Conservation (phyloP, 2,329 filamentous ascomycete genomes). For the Arthroderma sp. region DNA sequence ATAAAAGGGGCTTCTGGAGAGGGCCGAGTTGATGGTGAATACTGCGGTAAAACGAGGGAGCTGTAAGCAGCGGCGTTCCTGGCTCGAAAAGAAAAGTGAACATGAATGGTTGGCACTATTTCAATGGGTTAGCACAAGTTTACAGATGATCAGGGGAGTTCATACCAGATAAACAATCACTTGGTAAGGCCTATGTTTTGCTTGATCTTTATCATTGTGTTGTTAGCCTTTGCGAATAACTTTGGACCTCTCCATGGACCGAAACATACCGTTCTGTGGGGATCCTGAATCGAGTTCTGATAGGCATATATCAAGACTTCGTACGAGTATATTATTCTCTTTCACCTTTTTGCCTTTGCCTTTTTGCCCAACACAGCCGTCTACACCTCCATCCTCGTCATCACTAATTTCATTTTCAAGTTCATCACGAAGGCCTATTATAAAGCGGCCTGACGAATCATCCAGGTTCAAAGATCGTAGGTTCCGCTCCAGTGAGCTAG, state of each 20-base stretch:
- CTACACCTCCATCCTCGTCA: slow-evolving; percentile 12
- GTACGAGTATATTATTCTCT: not conserved
- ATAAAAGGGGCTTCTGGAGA: slow-evolving; percentile 33
- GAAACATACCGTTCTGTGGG: too few species aligned
- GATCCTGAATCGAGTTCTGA: too few species aligned
- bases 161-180: slow-evolving; percentile 32
- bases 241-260: too few species aligned
- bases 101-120: slow-evolving; percentile 33
- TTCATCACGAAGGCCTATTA: slow-evolving; percentile 33
- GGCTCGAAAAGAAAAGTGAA: slow-evolving; percentile 38
- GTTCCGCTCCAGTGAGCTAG: slow-evolving; percentile 13
- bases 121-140: not conserved
- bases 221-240: too few species aligned
- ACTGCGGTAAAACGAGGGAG: slow-evolving; percentile 33
- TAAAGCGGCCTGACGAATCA: slow-evolving; percentile 23
- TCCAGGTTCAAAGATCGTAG: slow-evolving; percentile 13
- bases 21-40: slow-evolving; percentile 38
- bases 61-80: slow-evolving; percentile 27
- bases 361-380: slow-evolving; percentile 13
- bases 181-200: slow-evolving; percentile 8
- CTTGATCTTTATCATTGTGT: too few species aligned
- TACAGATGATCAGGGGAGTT: not conserved
- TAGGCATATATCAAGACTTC: too few species aligned
- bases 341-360: slow-evolving; percentile 12
- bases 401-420: slow-evolving; percentile 26